These are phyloP conservation scores for Collariella sp. DNA, from an alignment of 495 filamentous ascomycete species.

Conservation along the genomic window DNA sequence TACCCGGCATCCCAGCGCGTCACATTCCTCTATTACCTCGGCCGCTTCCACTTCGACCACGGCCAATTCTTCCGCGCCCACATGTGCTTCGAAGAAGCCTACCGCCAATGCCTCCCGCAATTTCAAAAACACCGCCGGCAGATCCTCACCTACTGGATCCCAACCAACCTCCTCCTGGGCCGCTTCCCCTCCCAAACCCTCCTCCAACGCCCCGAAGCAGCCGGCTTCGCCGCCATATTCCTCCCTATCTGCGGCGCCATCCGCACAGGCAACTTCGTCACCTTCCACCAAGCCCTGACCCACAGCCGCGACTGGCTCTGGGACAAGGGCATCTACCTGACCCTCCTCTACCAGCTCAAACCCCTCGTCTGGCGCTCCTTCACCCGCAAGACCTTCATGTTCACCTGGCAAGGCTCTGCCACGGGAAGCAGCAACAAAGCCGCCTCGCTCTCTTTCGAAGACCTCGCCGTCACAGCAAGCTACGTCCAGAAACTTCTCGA, in stretches of 20 bases:
- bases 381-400: constrained; percentile 60
- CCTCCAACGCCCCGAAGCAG: constrained; percentile 62
- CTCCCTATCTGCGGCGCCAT: constrained; percentile 66
- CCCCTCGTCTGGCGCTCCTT: constrained; percentile 79
- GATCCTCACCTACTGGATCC: constrained; percentile 78
- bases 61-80: constrained; percentile 70
- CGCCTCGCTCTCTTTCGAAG: constrained; percentile 47
- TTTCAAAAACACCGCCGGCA: constrained; percentile 63
- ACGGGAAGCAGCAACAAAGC: constrained; percentile 46
- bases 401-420: constrained; percentile 46
- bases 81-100: constrained; percentile 65
- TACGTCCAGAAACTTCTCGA: constrained; percentile 47
- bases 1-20: constrained; percentile 86
- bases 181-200: constrained; percentile 66
- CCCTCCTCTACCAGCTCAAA: constrained; percentile 64
- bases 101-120: constrained; percentile 61
- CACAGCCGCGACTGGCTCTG: constrained; percentile 60
- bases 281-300: constrained; percentile 58
- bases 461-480: constrained; percentile 44
- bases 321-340: constrained; percentile 62
- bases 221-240: constrained; percentile 62
- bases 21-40: constrained; percentile 90
- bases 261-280: constrained; percentile 64
- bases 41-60: constrained; percentile 76
- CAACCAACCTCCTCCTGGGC: constrained; percentile 75